Percentiles rank a stretch among this genome's conserved stretches.
phyloP scores from a whole-genome alignment of 129 eudicot species.

The Flaveria robusta region DNA sequence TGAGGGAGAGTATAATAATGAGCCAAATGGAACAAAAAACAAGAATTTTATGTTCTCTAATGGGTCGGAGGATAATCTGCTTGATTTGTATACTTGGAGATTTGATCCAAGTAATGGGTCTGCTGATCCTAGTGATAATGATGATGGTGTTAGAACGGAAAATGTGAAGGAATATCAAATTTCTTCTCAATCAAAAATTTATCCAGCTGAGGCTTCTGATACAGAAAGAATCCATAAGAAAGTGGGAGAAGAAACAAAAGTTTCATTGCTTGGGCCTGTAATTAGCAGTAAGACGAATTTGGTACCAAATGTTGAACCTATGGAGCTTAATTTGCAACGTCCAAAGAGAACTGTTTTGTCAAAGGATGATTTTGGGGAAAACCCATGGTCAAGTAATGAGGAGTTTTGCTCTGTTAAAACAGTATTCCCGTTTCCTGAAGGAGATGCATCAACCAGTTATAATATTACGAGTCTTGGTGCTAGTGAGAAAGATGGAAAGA shows the following conservation, averaged over 20 bases:
- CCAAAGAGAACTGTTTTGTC: slow-evolving; percentile 30
- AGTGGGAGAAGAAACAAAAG: slow-evolving; percentile 45
- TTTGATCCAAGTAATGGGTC: slow-evolving; percentile 50
- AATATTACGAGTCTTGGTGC: slow-evolving; percentile 33
- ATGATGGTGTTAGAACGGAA: slow-evolving; percentile 31
- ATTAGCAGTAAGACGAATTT: slow-evolving; percentile 42
- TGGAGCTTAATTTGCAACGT: slow-evolving; percentile 43
- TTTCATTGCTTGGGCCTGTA: slow-evolving; percentile 48
- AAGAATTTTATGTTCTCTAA: slow-evolving; percentile 51
- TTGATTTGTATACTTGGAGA: slow-evolving; percentile 70
- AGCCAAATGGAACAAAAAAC: slow-evolving; percentile 42
- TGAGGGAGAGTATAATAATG: slow-evolving; percentile 48
- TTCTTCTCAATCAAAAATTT: slow-evolving; percentile 40
- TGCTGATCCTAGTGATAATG: slow-evolving; percentile 38
- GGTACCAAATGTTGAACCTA: slow-evolving; percentile 40
- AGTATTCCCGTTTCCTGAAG: slow-evolving; percentile 59
- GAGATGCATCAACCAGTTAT: slow-evolving; percentile 57
- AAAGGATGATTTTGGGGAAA: slow-evolving; percentile 47
- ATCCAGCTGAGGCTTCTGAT: slow-evolving; percentile 37
- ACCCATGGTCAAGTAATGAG: slow-evolving; percentile 58
- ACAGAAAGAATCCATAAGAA: slow-evolving; percentile 34
- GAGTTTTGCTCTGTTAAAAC: slow-evolving; percentile 69
- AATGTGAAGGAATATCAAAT: slow-evolving; percentile 47
- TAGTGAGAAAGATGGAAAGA: slow-evolving; percentile 50
- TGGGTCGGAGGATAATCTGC: slow-evolving; percentile 60